These are phyloP conservation scores for Malassezia arunalokei DNA, from an alignment of 1,284 basidiomycete species.

Conservation along the genomic window DNA sequence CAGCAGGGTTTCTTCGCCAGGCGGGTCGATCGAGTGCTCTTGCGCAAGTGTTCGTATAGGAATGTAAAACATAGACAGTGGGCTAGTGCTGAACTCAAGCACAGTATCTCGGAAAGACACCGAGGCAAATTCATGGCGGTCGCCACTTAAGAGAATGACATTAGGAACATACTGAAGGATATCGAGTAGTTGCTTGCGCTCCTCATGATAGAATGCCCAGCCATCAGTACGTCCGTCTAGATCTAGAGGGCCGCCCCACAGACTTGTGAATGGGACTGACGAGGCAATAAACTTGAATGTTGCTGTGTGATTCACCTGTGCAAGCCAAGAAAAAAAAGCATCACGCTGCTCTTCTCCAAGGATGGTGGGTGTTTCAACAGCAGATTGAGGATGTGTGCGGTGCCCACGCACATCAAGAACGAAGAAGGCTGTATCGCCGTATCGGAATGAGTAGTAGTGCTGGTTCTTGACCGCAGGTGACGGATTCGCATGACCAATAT, in stretches of 20 bases:
- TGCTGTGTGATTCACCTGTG: constrained; percentile 59
- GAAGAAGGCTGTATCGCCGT: constrained; percentile 53
- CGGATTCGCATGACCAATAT: constrained; percentile 60
- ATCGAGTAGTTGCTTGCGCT: constrained; percentile 50
- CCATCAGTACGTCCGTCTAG: constrained; percentile 55
- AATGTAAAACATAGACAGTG: constrained; percentile 52
- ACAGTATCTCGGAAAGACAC: constrained; percentile 47
- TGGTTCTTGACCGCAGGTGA: constrained; percentile 50
- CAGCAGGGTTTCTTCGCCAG: constrained; percentile 57
- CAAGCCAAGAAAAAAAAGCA: constrained; percentile 57
- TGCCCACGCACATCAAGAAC: constrained; percentile 64
- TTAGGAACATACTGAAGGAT: constrained; percentile 56
- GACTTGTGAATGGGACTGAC: constrained; percentile 64
- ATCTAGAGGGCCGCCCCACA: constrained; percentile 55
- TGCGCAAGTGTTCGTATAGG: constrained; percentile 43
- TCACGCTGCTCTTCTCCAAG: constrained; percentile 60
- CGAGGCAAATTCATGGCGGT: constrained; percentile 68
- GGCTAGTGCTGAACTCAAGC: constrained; percentile 56
- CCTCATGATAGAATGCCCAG: constrained; percentile 60
- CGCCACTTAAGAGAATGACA: constrained; percentile 53
- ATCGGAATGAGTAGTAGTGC: constrained; percentile 52
- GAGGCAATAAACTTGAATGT: constrained; percentile 70
- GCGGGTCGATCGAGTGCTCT: constrained; percentile 46
- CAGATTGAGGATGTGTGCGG: constrained; percentile 50
- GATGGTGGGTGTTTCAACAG: constrained; percentile 56